Evolutionary conservation across 208 protist genomes (phyloP), one percentile per base, ranked within the genome.

Genomic region (Balamuthia mandrillaris): DNA sequence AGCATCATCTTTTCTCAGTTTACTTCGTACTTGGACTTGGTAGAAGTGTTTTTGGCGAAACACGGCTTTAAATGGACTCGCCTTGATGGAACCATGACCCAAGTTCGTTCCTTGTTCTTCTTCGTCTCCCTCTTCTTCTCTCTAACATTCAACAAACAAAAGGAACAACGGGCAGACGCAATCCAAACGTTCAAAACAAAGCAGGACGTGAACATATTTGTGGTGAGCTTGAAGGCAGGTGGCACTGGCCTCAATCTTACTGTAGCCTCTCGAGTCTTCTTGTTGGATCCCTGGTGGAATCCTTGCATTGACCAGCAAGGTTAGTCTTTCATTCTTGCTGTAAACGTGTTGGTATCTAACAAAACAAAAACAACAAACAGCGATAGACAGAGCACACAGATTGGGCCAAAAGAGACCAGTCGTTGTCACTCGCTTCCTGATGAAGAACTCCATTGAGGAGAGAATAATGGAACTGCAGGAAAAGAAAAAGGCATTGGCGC

Each of bases 1-100:
- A 94, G 95, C 90, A 95, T 99, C 60, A 95, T 99, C 18, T 99
- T 99, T 85, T 97, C 95, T 14, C 97, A 99, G 68, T 99, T 98
- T 91, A 98, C 97, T 3, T 96, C 93, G 0, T 97, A 98, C 88
- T 95, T 99, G 87, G 96, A 98, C 85, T 88, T 98, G 9, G 93
- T 99, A 51, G 92, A 97, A 29, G 92, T 94, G 0, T 86, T 93
- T 1, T 86, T 99, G 27, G 51, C 41, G 12, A 35, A 27, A 12
- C 65, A 49, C 65, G 37, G 31, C 3, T 52, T 77, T 45, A 4
- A 45, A 35, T 88, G 47, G 35, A 1, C 29, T 0, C 52, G 77
- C 51, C 68, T 81, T 10, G 84, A 98, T 88, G 97, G 97, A 18
- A 96, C 90, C 12, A 98, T 98, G 93, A 0, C 12, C 0, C 31